Base-by-base conservation (phyloP, 352 stramenopile genomes). In the Aphanomyces stellatus region DNA sequence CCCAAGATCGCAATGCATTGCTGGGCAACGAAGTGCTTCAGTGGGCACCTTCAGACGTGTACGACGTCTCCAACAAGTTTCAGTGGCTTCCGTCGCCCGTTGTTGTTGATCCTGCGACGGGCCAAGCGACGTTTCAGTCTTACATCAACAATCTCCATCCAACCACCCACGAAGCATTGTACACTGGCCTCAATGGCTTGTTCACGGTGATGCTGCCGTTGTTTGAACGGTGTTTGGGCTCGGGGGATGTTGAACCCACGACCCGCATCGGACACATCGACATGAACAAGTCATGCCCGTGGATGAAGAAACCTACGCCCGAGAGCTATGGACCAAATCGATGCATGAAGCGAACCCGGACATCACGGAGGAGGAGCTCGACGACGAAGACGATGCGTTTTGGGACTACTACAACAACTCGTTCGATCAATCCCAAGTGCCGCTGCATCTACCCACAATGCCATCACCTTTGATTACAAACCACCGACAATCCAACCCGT, bases 61-160 rank as follows among this genome's bases (percentile, higher is more conserved):
- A 55, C 27, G 57, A 53, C 51, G 28, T 51, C 11, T 61, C 62
- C 4, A 53, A 40, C 8, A 27, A 22, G 35, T 86, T 76, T 49
- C 75, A 84, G 49, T 87, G 75, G 76, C 72, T 84, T 19, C 73
- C 76, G 8, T 70, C 70, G 5, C 74, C 81, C 10, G 65, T 84
- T n/a, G 0, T 46, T 0, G 69, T 84, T 3, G 1, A 28, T 0
- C n/a, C n/a, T n/a, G 60, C 67, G 2, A 55, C 65, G 25, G 73
- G 74, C 0, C 27, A 63, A 1, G 69, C 69, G 2, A 72, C 51
- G 17, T 74, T 71, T 8, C 13, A 73, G 28, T 80, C 76, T 25
- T 87, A 82, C 59, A 82, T 87, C 68, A 87, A 82, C 65, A 84
- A 81, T 53, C 60, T 85, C 30, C 76, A 84, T 11, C 78, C 78